Evolutionary conservation across 148 eudicot species (phyloP).

Genomic region (Rhododendron kiyosumense): DNA sequence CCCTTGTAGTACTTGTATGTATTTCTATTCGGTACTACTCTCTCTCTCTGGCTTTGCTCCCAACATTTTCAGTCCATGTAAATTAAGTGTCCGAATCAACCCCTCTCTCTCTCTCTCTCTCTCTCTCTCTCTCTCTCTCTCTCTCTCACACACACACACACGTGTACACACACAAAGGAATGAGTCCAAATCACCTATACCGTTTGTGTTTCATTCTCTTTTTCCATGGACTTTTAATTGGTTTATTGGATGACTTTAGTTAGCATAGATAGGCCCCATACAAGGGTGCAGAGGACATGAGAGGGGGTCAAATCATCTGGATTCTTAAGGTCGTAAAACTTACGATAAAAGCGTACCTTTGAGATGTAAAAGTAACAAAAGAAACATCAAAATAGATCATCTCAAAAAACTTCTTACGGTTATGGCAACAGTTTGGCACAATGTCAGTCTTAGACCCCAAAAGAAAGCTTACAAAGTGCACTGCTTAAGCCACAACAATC

Average conservation of each 20-base stretch:
- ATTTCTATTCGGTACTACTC: neutral
- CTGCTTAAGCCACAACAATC: too few species aligned
- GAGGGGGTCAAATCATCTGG: too few species aligned
- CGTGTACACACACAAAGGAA: neutral
- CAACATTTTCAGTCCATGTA: neutral
- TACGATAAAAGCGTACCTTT: too few species aligned
- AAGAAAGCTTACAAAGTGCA: too few species aligned
- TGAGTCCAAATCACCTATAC: neutral
- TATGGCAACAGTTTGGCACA: too few species aligned
- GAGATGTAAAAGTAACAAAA: too few species aligned
- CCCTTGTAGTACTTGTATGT: constrained; percentile 1
- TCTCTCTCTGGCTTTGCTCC: neutral
- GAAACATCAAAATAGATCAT: too few species aligned
- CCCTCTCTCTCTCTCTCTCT: neutral
- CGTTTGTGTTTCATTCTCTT: neutral
- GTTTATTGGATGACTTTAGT: neutral
- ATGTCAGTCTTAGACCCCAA: too few species aligned
- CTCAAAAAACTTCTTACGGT: too few species aligned
- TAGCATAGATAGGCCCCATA: neutral
- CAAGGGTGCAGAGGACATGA: too few species aligned
- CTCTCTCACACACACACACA: neutral
- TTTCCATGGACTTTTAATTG: neutral
- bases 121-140: neutral
- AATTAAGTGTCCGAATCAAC: neutral
- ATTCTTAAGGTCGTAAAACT: too few species aligned